Base-by-base conservation (phyloP, 179 eudicot genomes). In the Silene vulgaris region DNA sequence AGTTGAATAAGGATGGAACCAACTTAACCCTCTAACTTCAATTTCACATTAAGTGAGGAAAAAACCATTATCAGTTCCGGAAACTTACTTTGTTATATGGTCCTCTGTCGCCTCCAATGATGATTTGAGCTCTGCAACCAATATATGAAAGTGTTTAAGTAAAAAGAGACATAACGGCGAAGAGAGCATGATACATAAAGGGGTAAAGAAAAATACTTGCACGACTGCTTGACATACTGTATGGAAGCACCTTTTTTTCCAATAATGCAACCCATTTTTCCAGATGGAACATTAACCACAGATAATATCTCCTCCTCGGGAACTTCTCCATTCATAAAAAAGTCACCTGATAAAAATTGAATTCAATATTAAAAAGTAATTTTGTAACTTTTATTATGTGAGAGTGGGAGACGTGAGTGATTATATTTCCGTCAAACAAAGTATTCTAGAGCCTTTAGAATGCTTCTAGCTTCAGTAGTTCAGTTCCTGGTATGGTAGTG, bases 71-170 rank as follows among this genome's bases (percentile, higher is more conserved):
- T 23, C 26, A 23, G 26, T 23, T 23, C 26, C 1, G 26, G 1
- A n/a, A 69, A 69, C 76, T 66, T 77, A 80, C 78, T 77, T 84
- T 84, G 70, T 81, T 71, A 12, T 0, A 66, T 35, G 84, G 80
- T 65, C 82, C 84, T 73, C 77, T 74, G 5, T 73, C 73, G 17
- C 84, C 84, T 65, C 86, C 84, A 16, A 78, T 81, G 65, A 84
- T 23, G 60, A 81, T 81, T 69, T 81, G 78, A 66, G 82, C 80
- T 45, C 80, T 84, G 66, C 62, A 74, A 50, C 64, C 62, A 75
- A 21, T 16, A 40, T 9, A 57, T 1, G 8, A 54, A 54, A 12
- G 29, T n/a, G 32, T 23, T 23, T 71, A 16, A 61, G 13, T 9
- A 35, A 56, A 12, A 37, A 12, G 5, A 19, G 20, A 35, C 20